Evolutionary conservation across 139 green algal genomes (phyloP).

Genomic region (Tetradesmus obliquus): DNA sequence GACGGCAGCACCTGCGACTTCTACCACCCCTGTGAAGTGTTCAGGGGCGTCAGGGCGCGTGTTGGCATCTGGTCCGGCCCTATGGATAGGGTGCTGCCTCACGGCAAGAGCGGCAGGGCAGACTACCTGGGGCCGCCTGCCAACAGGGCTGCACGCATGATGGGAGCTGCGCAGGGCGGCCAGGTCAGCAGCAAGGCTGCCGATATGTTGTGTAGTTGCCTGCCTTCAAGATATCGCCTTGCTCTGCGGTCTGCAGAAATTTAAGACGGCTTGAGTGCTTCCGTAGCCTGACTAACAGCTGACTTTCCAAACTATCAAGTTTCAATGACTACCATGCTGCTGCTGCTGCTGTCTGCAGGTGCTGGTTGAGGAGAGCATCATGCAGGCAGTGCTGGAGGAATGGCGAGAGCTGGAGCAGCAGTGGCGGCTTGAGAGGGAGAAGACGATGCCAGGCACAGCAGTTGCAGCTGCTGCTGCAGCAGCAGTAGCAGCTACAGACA

Average conservation of each 20-base stretch:
- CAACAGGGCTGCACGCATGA: slow-evolving; percentile 66
- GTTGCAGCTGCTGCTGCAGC: not conserved
- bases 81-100: slow-evolving; percentile 63
- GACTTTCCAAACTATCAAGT: not conserved
- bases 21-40: slow-evolving; percentile 29
- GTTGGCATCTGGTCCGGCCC: slow-evolving; percentile 62
- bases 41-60: slow-evolving; percentile 55
- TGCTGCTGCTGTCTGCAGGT: not conserved
- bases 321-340: not conserved
- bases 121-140: slow-evolving; percentile 69
- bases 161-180: slow-evolving; percentile 65
- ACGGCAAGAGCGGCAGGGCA: slow-evolving; percentile 61
- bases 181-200: slow-evolving; percentile 53
- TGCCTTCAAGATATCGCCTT: too few species aligned
- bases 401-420: slow-evolving; percentile 28
- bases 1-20: not conserved
- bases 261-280: too few species aligned
- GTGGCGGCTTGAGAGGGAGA: not conserved
- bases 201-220: too few species aligned
- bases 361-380: slow-evolving; percentile 50
- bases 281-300: not conserved
- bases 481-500: not conserved
- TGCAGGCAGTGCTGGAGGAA: slow-evolving; percentile 51
- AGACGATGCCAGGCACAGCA: not conserved
- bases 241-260: too few species aligned